phyloP scores from a whole-genome alignment of 768 basidiomycete genomes.

The Paxillus involutus region DNA sequence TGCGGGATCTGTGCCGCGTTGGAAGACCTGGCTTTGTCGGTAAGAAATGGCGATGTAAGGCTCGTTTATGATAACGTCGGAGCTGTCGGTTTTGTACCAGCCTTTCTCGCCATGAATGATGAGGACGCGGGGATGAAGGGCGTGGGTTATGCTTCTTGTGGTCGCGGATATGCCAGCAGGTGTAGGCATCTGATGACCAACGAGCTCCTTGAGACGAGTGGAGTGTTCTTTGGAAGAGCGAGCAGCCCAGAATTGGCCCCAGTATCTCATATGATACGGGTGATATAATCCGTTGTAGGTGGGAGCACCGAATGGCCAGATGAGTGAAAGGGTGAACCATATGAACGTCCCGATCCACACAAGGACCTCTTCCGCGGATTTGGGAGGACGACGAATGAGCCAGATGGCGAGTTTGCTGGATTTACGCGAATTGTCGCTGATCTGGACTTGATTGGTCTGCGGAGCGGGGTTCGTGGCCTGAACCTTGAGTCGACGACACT shows the following conservation, averaged over 20 bases:
- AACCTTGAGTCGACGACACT: constrained; percentile 7
- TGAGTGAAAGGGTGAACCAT: constrained; percentile 4
- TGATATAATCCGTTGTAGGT: constrained; percentile 5
- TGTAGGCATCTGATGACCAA: constrained; percentile 1
- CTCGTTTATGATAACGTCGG: constrained; percentile 2
- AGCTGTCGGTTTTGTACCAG: constrained; percentile 8
- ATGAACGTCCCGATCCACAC: constrained; percentile 9
- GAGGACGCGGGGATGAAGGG: constrained; percentile 12
- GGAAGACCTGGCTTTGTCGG: constrained; percentile 8
- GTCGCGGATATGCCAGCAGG: background rate
- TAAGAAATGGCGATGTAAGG: constrained; percentile 18
- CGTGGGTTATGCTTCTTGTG: constrained; percentile 4
- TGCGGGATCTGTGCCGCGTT: constrained; percentile 2
- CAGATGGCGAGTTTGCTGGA: constrained; percentile 15
- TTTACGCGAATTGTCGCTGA: background rate
- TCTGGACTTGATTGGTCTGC: constrained; percentile 1
- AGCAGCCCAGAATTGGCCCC: constrained; percentile 20
- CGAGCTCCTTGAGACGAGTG: background rate
- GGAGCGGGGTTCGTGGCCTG: constrained; percentile 5
- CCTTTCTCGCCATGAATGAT: background rate
- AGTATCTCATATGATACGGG: constrained; percentile 8
- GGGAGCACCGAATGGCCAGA: constrained; percentile 9
- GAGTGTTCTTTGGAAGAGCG: constrained; percentile 19
- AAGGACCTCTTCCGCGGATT: background rate
- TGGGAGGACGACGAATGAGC: constrained; percentile 5